phyloP scores from a whole-genome alignment of 116 monocot species.

The Cymodocea nodosa region DNA sequence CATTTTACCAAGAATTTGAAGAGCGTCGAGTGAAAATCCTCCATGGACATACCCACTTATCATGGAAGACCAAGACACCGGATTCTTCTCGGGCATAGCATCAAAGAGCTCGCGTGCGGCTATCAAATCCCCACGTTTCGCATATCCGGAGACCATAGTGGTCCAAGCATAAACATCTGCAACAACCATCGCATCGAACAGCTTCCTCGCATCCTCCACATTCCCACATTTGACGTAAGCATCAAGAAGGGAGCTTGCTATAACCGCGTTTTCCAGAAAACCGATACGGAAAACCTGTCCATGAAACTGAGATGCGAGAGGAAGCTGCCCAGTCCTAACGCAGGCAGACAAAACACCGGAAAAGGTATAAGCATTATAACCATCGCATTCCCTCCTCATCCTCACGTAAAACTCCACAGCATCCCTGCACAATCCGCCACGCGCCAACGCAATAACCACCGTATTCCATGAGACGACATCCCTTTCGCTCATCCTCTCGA shows the following conservation, averaged over 20 bases:
- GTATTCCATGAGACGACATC: constrained; percentile 68
- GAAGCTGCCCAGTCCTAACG: constrained; percentile 16
- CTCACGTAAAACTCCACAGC: constrained; percentile 30
- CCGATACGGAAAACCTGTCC: constrained; percentile 41
- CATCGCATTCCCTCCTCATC: constrained; percentile 20
- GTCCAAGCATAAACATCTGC: constrained; percentile 49
- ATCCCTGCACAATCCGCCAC: constrained; percentile 10
- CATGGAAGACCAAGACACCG: constrained; percentile 52
- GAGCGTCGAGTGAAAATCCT: constrained; percentile 33
- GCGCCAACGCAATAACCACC: constrained; percentile 43
- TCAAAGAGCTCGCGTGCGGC: constrained; percentile 42
- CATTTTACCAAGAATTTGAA: constrained; percentile 48
- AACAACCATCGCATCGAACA: constrained; percentile 4
- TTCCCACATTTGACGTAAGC: constrained; percentile 6
- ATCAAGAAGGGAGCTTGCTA: constrained; percentile 31
- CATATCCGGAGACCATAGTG: constrained; percentile 40
- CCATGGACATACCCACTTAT: constrained; percentile 36
- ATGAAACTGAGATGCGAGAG: constrained; percentile 35
- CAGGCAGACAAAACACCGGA: constrained; percentile 46
- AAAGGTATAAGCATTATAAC: constrained; percentile 31
- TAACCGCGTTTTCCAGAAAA: constrained; percentile 29
- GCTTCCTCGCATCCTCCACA: background rate
- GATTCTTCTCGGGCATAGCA: constrained; percentile 55
- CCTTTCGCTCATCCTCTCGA: constrained; percentile 33
- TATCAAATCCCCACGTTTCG: constrained; percentile 32